Evolutionary conservation across 805 yeast genomes (phyloP).

Genomic region (Candida vaughaniae): DNA sequence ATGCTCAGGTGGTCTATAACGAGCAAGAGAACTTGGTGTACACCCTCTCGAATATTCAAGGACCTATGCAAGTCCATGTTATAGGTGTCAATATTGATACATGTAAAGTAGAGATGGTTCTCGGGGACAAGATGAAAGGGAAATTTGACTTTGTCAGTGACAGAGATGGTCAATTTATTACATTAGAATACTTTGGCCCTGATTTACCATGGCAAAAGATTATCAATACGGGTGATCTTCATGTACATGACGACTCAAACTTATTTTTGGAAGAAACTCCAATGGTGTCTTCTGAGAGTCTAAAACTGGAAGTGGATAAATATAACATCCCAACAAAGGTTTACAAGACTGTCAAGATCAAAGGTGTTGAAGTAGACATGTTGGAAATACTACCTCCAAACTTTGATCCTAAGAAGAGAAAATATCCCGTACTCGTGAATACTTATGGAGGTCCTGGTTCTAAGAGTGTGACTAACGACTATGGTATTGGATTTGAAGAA

Average conservation of each 20-base stretch:
- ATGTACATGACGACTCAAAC: conserved; percentile 17
- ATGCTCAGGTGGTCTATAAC: conserved; percentile 60
- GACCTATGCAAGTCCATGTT: conserved; percentile 80
- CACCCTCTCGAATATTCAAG: conserved; percentile 68
- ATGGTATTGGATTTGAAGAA: conserved; percentile 56
- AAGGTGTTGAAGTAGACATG: conserved; percentile 43
- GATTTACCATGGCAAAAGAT: conserved; percentile 75
- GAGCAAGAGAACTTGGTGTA: conserved; percentile 44
- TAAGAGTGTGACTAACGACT: conserved; percentile 50
- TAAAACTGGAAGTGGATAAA: conserved; percentile 18
- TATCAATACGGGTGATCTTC: conserved; percentile 36
- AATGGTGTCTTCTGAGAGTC: conserved; percentile 15
- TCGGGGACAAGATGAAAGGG: conserved; percentile 46
- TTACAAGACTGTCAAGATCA: conserved; percentile 32
- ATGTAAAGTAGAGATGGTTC: conserved; percentile 7
- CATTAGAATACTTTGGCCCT: conserved; percentile 75
- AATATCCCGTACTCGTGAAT: conserved; percentile 65
- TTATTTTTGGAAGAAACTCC: conserved; percentile 14
- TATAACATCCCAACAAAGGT: conserved; percentile 52
- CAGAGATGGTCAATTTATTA: conserved; percentile 65
- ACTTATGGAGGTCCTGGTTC: conserved; percentile 86
- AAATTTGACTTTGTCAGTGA: conserved; percentile 71
- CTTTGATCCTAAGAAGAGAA: conserved; percentile 40
- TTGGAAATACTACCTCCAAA: conserved; percentile 63
- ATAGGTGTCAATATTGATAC: conserved; percentile 29